These are phyloP conservation scores for Tetradesmus lagerheimii DNA, from an alignment of 139 green algal species.

Conservation along the genomic window DNA sequence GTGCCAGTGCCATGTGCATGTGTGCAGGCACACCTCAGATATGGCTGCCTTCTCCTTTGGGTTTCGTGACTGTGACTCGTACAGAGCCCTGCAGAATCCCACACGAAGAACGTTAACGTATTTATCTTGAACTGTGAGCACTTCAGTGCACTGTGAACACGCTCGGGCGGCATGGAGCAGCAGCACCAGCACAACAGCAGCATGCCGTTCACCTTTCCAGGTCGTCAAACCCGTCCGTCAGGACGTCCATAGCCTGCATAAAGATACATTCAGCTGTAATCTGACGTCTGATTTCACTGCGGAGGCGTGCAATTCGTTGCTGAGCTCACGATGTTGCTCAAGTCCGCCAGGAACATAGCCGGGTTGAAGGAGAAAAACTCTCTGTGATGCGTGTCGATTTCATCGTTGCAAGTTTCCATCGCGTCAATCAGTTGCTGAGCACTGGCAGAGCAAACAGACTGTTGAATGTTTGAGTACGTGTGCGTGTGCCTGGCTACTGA, in stretches of 20 bases:
- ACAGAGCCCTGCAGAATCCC: not conserved
- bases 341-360: slow-evolving; percentile 9
- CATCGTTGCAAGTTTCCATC: not conserved
- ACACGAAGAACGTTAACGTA: too few species aligned
- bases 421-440: not conserved
- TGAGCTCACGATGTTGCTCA: slow-evolving; percentile 39
- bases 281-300: not conserved
- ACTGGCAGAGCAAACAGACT: not conserved
- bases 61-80: not conserved
- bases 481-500: too few species aligned
- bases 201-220: slow-evolving; percentile 1
- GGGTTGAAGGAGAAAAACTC: slow-evolving; percentile 16
- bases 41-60: slow-evolving; percentile 3
- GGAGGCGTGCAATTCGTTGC: not conserved
- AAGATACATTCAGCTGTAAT: not conserved
- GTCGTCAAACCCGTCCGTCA: slow-evolving; percentile 22
- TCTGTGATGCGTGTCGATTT: slow-evolving; percentile 13
- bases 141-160: too few species aligned
- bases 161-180: too few species aligned
- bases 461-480: not conserved
- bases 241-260: slow-evolving; percentile 15
- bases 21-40: not conserved
- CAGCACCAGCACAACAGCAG: not conserved
- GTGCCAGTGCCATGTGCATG: too few species aligned
- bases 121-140: too few species aligned